Percentiles rank a stretch among this genome's conserved stretches.
These are phyloP conservation scores for Nemophila menziesii DNA, from an alignment of 257 asterid species.

Conservation along the genomic window DNA sequence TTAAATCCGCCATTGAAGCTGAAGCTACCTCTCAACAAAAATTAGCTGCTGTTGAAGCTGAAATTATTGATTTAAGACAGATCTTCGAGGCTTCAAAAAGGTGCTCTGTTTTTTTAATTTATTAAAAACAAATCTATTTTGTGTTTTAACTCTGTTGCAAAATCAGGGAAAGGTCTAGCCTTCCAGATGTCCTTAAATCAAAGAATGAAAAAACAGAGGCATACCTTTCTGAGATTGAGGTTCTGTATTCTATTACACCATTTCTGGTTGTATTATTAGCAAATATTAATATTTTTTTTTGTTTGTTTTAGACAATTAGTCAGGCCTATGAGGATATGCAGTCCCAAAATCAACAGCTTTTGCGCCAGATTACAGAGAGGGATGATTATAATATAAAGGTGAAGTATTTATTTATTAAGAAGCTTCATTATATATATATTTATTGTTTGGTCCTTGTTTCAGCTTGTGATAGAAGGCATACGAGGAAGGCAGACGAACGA, in stretches of 20 bases:
- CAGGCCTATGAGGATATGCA: constrained; percentile 99
- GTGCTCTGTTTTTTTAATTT: too few relatives aligned
- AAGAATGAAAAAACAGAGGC: constrained; percentile 94
- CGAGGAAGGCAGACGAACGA: constrained; percentile 57
- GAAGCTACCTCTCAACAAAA: constrained; percentile 89
- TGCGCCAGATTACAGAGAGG: constrained; percentile 91
- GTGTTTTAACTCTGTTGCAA: too few relatives aligned
- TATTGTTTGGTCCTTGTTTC: constrained; percentile 16
- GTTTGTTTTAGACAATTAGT: constrained; percentile 72
- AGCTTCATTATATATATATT: constrained; percentile 16
- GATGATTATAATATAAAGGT: constrained; percentile 96
- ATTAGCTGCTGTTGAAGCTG: constrained; percentile 88
- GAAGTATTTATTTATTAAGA: too few relatives aligned
- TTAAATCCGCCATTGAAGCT: constrained; percentile 89
- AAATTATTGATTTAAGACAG: constrained; percentile 84
- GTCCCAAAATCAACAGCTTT: constrained; percentile 88
- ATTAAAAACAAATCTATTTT: too few relatives aligned
- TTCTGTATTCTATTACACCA: constrained; percentile 7
- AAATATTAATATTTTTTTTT: constrained; percentile 1
- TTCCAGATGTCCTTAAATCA: constrained; percentile 57
- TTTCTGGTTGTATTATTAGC: not conserved
- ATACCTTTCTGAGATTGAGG: constrained; percentile 94
- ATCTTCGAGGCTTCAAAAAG: constrained; percentile 64
- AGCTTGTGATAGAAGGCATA: constrained; percentile 91
- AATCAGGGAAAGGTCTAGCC: constrained; percentile 59